Evolutionary conservation across 495 filamentous ascomycete species (phyloP).

Genomic region (Copromyces sp.): DNA sequence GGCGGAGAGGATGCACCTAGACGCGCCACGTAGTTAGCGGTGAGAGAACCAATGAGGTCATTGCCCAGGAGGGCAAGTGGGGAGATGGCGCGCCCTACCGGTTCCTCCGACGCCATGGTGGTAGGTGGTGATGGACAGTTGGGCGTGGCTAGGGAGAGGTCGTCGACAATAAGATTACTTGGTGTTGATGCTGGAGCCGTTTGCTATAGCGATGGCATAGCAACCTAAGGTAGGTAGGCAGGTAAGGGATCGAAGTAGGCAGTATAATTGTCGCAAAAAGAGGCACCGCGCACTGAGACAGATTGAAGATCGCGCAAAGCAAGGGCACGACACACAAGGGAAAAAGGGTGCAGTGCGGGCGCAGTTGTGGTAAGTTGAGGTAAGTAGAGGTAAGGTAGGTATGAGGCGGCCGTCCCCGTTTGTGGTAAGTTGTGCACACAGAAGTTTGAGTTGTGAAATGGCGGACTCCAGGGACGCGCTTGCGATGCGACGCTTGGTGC

Average conservation of each 20-base stretch:
- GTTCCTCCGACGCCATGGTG: slow-evolving; percentile 31
- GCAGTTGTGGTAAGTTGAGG: background rate
- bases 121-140: background rate
- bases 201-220: slow-evolving; percentile 5
- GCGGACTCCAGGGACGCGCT: background rate
- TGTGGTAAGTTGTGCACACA: background rate
- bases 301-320: background rate
- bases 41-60: background rate
- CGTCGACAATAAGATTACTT: background rate
- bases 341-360: background rate
- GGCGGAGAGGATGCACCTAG: slow-evolving; percentile 48
- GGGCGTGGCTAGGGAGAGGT: background rate
- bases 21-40: background rate
- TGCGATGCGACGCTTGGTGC: background rate
- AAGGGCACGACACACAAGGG: background rate
- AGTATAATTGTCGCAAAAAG: background rate
- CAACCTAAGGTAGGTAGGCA: background rate
- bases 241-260: background rate
- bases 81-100: slow-evolving; percentile 21
- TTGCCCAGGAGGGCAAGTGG: background rate
- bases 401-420: background rate
- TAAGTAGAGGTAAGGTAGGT: background rate
- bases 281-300: background rate
- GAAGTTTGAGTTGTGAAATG: background rate
- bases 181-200: background rate